A percentile compares a stretch with the other conserved stretches of the same genome.
phyloP scores from a whole-genome alignment of 1,139 yeast genomes.

The Pichia kudriavzevii region DNA sequence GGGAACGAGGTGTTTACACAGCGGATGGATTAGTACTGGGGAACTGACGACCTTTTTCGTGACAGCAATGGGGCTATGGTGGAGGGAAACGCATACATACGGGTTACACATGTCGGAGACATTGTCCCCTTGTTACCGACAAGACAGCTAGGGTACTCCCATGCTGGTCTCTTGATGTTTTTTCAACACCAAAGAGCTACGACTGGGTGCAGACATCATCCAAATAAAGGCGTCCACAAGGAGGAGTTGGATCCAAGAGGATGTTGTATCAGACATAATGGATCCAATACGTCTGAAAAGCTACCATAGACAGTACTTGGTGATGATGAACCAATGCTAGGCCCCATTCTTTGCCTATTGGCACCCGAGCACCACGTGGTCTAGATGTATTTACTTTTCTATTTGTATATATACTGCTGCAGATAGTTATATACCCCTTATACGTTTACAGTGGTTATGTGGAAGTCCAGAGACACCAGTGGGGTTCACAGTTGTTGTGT shows the following conservation, averaged over 20 bases:
- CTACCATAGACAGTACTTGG: not conserved
- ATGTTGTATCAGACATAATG: too few species aligned
- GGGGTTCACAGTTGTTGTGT: too few species aligned
- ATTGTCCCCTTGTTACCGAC: constrained; percentile 52
- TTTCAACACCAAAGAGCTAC: constrained; percentile 10
- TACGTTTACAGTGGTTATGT: too few species aligned
- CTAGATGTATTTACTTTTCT: too few species aligned
- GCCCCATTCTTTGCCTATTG: too few species aligned
- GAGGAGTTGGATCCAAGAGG: too few species aligned
- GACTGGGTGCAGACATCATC: constrained; percentile 6
- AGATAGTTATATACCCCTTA: too few species aligned
- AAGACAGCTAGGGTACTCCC: constrained; percentile 19
- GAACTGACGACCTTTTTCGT: constrained; percentile 24
- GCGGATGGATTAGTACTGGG: constrained; percentile 46
- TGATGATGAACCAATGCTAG: constrained; percentile 5
- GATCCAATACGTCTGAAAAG: too few species aligned
- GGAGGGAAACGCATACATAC: constrained; percentile 30
- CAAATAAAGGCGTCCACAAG: too few species aligned
- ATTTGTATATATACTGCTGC: too few species aligned
- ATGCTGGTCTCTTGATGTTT: constrained; percentile 21
- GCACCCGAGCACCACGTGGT: too few species aligned
- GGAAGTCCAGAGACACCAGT: too few species aligned
- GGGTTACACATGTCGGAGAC: constrained; percentile 54
- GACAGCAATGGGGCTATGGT: not conserved
- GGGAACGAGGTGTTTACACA: constrained; percentile 46